Evolutionary conservation across 1,284 basidiomycete species (phyloP), one percentile per base, ranked within the genome.

Genomic region (Tremellales sp.): DNA sequence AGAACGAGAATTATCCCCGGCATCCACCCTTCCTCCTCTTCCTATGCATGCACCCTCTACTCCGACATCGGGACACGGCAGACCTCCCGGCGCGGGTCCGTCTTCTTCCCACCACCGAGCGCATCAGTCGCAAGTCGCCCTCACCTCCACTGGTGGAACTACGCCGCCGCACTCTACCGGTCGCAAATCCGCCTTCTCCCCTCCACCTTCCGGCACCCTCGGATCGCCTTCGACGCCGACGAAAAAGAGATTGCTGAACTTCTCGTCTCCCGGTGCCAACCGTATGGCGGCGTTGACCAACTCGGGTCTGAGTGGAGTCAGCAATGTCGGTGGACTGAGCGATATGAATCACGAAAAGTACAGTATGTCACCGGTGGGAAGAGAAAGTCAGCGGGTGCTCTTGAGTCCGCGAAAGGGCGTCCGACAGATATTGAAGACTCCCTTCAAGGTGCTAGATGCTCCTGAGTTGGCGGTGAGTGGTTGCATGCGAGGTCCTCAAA

Each of bases 401-500:
- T 81, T 92, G 52, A 86, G 84, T 45, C 91, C 93, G 0, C 79
- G 87, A 26, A 83, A 88, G 47, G 79, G 85, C 43, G 79, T 89
- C 3, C 81, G 94, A 27, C 84, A 79, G 51, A 84, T 97, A 1
- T 88, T 86, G 74, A 93, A 94, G 68, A 95, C 94, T 0, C 95
- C 95, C 0, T 98, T 94, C 76, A 86, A 97, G 56, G 94, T 98
- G 0, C 80, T 98, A 19, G 94, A 98, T 66, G 95, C 95, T 1
- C 95, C 94, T 0, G 93, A 97, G 54, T 81, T 98, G 5, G 87
- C 87, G 4, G 70, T 71, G 48, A 64, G 66, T 62, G 10, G 10
- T 2, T 26, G 19, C n/a, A 24, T 5, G n/a, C 16, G 16, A 21
- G 26, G n/a, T 54, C 34, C 56, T 49, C 12, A 3, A 12, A 25